phyloP scores from a whole-genome alignment of 108 stramenopile genomes.

The Craspedostauros australis region DNA sequence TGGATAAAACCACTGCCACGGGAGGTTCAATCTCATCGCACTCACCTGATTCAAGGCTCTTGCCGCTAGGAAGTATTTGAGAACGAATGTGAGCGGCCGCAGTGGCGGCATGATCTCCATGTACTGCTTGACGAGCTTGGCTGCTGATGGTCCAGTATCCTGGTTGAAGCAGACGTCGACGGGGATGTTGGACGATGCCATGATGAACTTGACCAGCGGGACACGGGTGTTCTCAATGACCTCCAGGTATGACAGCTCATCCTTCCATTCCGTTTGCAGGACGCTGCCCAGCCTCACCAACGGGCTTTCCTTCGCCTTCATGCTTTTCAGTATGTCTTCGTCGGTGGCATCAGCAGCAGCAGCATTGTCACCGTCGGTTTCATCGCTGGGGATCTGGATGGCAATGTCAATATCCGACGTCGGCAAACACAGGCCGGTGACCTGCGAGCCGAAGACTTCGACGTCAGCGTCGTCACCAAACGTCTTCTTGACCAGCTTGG shows the following conservation, averaged over 20 bases:
- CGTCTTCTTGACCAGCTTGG: constrained; percentile 22
- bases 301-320: constrained; percentile 10
- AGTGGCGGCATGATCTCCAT: constrained; percentile 81
- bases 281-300: constrained; percentile 51
- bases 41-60: constrained; percentile 87
- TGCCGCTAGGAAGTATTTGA: constrained; percentile 90
- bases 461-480: constrained; percentile 49
- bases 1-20: no score
- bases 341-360: background rate
- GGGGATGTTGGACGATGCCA: constrained; percentile 64
- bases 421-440: constrained; percentile 83
- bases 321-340: background rate
- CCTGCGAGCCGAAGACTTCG: constrained; percentile 89
- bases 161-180: constrained; percentile 90
- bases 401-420: constrained; percentile 83
- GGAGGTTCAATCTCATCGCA: no score
- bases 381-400: constrained; percentile 31
- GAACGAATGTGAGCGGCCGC: constrained; percentile 86
- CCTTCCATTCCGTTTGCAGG: constrained; percentile 48
- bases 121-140: constrained; percentile 67
- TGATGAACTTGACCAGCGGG: constrained; percentile 93
- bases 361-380: constrained; percentile 4
- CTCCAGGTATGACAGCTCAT: constrained; percentile 76
- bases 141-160: constrained; percentile 59
- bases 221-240: constrained; percentile 85